These are phyloP conservation scores for Pittosporum tobira DNA, from an alignment of 129 eudicot species.

Conservation along the genomic window DNA sequence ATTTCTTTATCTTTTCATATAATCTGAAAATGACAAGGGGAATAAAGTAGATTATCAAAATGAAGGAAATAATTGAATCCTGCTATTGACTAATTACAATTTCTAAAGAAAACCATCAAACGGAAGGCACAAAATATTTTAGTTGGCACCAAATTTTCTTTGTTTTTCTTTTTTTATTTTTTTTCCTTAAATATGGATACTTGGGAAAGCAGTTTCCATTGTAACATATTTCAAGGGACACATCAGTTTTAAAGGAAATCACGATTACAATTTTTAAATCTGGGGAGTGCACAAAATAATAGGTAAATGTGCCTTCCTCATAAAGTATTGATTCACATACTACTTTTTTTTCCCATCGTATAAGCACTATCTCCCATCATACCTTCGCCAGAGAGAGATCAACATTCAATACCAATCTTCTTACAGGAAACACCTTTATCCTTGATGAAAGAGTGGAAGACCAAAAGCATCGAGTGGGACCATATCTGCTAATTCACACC, in stretches of 20 bases:
- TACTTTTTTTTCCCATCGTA: not conserved
- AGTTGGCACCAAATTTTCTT: not conserved
- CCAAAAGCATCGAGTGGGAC: not conserved
- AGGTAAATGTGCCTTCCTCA: not conserved
- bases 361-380: not conserved
- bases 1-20: constrained; percentile 8
- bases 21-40: constrained; percentile 21
- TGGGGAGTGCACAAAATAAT: not conserved
- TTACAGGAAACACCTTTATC: not conserved
- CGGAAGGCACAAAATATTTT: not conserved
- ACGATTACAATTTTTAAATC: not conserved
- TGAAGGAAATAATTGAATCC: constrained; percentile 8
- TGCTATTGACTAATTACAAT: not conserved
- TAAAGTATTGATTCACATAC: not conserved
- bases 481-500: not conserved
- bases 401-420: not conserved
- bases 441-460: constrained; percentile 2
- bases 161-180: not conserved
- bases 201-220: not conserved
- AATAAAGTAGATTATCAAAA: constrained; percentile 11
- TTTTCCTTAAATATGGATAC: too few relatives aligned
- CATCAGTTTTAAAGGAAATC: not conserved
- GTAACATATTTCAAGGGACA: not conserved
- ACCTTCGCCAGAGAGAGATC: not conserved
- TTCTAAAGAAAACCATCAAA: not conserved